Evolutionary conservation across 495 filamentous ascomycete genomes (phyloP).

Genomic region (Articulospora tetracladia): DNA sequence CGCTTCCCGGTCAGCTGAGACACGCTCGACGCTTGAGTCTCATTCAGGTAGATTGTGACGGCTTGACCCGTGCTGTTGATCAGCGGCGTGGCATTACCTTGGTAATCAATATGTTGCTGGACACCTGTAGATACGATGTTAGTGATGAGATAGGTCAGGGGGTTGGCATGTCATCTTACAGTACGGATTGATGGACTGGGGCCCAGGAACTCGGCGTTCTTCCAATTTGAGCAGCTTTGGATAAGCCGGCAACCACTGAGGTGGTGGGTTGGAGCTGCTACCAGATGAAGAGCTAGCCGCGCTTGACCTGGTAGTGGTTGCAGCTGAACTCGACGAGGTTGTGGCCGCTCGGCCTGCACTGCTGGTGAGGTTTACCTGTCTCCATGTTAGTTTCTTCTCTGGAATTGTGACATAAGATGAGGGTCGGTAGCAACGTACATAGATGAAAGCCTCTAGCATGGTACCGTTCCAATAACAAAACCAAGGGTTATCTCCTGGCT

Average conservation of each 20-base stretch:
- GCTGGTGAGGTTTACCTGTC: conserved; percentile 43
- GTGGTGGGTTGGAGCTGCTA: not conserved
- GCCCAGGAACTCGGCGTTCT: conserved; percentile 58
- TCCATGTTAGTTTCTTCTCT: not conserved
- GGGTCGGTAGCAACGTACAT: conserved; percentile 51
- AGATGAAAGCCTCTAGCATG: conserved; percentile 77
- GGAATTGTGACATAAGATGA: too few species aligned
- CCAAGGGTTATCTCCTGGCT: conserved; percentile 70
- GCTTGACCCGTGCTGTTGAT: conserved; percentile 34
- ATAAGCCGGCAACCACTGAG: conserved; percentile 35
- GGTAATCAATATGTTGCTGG: conserved; percentile 59
- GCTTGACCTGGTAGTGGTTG: conserved; percentile 1
- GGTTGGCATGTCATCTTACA: conserved; percentile 21
- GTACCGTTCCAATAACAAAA: conserved; percentile 87
- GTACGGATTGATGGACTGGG: conserved; percentile 13
- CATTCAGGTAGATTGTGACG: conserved; percentile 55
- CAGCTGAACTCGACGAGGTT: not conserved
- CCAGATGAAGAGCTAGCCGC: conserved; percentile 15
- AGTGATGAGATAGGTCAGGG: not conserved
- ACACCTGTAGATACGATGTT: conserved; percentile 34
- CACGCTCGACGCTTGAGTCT: conserved; percentile 40
- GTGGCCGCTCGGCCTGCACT: conserved; percentile 1
- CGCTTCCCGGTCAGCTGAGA: not conserved
- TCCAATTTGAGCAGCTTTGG: conserved; percentile 75
- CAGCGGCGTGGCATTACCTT: conserved; percentile 41